These are phyloP conservation scores for Luzula sylvatica DNA, from an alignment of 176 grass and related monocot genomes.

Conservation along the genomic window DNA sequence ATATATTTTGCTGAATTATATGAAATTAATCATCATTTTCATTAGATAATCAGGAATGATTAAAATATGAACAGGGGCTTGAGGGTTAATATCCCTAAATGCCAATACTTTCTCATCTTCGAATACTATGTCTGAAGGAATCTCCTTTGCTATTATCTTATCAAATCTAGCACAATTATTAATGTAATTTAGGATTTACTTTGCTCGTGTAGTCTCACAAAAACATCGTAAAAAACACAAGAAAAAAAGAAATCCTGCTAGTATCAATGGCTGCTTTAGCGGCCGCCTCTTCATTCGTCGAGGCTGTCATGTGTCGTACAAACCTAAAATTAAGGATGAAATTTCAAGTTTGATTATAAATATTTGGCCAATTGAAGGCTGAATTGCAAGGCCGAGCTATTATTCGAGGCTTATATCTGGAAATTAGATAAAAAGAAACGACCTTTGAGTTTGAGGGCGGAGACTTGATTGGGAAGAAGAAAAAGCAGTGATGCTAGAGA, in stretches of 20 bases:
- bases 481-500: constrained; percentile 16
- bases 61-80: constrained; percentile 82
- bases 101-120: constrained; percentile 93
- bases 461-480: not conserved
- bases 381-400: not conserved
- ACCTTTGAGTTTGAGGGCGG: constrained; percentile 18
- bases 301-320: constrained; percentile 51
- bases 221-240: not conserved
- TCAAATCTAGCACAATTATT: constrained; percentile 50
- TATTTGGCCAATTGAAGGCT: not conserved
- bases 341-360: not conserved
- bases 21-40: too few relatives aligned
- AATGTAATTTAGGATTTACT: not conserved
- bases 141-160: constrained; percentile 95
- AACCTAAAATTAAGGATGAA: constrained; percentile 20
- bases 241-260: constrained; percentile 17
- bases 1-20: too few relatives aligned
- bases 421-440: not conserved
- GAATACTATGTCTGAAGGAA: constrained; percentile 57
- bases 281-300: constrained; percentile 67
- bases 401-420: not conserved
- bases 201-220: not conserved
- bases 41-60: constrained; percentile 71
- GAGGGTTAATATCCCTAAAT: constrained; percentile 79
- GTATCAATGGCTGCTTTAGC: constrained; percentile 51